A percentile compares a stretch with the other conserved stretches of the same genome.
Evolutionary conservation across 441 rosid species (phyloP).

Genomic region (Metrosideros polymorpha): DNA sequence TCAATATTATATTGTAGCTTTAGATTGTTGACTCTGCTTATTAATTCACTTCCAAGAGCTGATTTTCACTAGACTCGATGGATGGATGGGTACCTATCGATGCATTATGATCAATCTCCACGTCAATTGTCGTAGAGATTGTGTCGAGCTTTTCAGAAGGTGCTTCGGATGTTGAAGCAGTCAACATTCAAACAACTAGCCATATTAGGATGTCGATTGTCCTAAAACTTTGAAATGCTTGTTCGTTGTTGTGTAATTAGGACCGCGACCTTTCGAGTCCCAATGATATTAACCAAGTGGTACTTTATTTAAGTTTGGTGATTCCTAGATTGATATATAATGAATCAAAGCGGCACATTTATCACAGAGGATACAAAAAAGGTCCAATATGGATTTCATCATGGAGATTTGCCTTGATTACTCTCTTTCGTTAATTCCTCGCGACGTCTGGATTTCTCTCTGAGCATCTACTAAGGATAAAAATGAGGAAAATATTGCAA

Average conservation of each 20-base stretch:
- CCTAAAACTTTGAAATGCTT: background rate
- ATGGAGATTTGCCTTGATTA: too few relatives aligned
- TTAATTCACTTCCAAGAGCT: background rate
- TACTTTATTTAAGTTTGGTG: too few relatives aligned
- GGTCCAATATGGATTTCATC: too few relatives aligned
- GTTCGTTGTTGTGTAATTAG: too few relatives aligned
- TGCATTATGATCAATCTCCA: background rate
- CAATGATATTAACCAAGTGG: too few relatives aligned
- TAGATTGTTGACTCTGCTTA: background rate
- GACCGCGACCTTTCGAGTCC: too few relatives aligned
- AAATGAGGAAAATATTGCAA: background rate
- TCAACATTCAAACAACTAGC: background rate
- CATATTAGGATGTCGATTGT: background rate
- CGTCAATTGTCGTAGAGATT: background rate
- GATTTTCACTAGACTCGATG: background rate
- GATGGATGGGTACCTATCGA: background rate
- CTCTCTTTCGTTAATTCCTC: too few relatives aligned
- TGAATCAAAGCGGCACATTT: too few relatives aligned
- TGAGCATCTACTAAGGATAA: too few relatives aligned
- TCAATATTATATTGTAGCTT: background rate
- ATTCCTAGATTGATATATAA: too few relatives aligned
- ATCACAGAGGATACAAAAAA: too few relatives aligned
- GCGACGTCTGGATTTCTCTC: too few relatives aligned
- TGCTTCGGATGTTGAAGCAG: background rate
- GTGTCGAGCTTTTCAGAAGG: background rate